A percentile compares a stretch with the other conserved stretches of the same genome.
Conservation (phyloP, 192 early-diverging fungal species). For the Bifiguratus adelaidae region DNA sequence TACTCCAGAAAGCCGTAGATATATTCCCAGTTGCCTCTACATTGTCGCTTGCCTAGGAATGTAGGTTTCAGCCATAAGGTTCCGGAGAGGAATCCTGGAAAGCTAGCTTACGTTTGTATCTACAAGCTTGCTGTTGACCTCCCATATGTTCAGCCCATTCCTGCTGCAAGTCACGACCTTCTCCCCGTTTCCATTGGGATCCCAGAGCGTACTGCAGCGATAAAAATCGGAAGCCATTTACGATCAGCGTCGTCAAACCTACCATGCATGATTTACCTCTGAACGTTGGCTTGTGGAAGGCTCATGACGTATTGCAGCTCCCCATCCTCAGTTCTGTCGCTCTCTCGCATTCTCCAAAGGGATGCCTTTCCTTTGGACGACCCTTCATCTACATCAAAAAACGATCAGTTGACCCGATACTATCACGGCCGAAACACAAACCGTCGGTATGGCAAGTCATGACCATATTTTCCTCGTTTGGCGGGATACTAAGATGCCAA, state of each 20-base stretch:
- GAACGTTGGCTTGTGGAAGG: slow-evolving; percentile 7
- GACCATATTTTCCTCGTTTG: slow-evolving; percentile 40
- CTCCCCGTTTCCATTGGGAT: too few relatives aligned
- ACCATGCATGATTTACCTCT: slow-evolving; percentile 40
- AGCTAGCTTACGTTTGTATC: too few relatives aligned
- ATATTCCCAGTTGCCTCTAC: neutral
- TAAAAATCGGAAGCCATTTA: too few relatives aligned
- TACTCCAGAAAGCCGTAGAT: slow-evolving; percentile 7
- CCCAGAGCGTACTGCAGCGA: too few relatives aligned
- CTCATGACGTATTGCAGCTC: too few relatives aligned
- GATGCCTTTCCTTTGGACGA: neutral
- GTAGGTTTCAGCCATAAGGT: slow-evolving; percentile 67
- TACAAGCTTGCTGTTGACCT: too few relatives aligned
- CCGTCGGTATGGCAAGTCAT: slow-evolving; percentile 45
- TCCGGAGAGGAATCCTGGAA: too few relatives aligned
- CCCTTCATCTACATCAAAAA: neutral
- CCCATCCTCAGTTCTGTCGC: too few relatives aligned
- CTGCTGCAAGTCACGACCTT: too few relatives aligned
- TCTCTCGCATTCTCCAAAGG: neutral
- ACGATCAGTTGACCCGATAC: neutral
- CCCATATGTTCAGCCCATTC: too few relatives aligned
- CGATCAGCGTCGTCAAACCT: too few relatives aligned
- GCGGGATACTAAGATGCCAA: slow-evolving; percentile 51
- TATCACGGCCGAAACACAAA: slow-evolving; percentile 6
- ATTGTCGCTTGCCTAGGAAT: slow-evolving; percentile 18